Base-by-base conservation (phyloP, 1,284 basidiomycete species). In the Singerocomus rubriflavus region DNA sequence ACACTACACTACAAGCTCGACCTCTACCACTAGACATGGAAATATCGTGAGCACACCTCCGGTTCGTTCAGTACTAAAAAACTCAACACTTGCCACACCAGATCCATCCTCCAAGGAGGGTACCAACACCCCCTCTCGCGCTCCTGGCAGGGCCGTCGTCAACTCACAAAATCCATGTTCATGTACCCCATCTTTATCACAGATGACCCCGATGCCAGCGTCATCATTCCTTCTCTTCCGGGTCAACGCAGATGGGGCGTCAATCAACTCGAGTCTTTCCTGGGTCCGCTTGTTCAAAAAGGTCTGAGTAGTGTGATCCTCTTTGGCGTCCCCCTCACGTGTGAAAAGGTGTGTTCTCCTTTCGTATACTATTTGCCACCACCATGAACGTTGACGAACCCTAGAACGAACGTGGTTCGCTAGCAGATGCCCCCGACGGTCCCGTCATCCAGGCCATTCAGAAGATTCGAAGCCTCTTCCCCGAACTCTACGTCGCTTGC, bases 131-230 rank as follows among this genome's bases (percentile, higher is more conserved):
- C 93, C 6, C 79, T 92, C 52, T 80, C 91, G 13, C 85, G 94
- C 37, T 79, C 82, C 71, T 93, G 90, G 82, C 94, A 97, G 71
- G 77, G 79, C 40, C 78, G 81, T 50, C 80, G 85, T 50, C 78
- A 78, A 50, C 80, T 95, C 61, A 87, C 85, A 32, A 95, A 94
- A 70, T 81, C 81, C 53, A 96, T 96, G 93, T 79, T 98, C 70
- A 97, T 97, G 89, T 98, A 97, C 71, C 94, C 94, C 10, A 93
- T 98, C 64, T 97, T 98, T 70, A 90, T 98, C 64, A 93, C 93
- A 16, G 94, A 97, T 69, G 91, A 96, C 56, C 85, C 91, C 1
- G 79, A 93, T 49, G 90, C 91, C 10, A 82, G 83, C 65, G 82
- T 88, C 53, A 78, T 81, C 51, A 93, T 98, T 56, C 63, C 78